Percentiles rank a stretch among this genome's conserved stretches.
phyloP scores from a whole-genome alignment of 495 filamentous ascomycete genomes.

The Aspergillus coremiiformis region DNA sequence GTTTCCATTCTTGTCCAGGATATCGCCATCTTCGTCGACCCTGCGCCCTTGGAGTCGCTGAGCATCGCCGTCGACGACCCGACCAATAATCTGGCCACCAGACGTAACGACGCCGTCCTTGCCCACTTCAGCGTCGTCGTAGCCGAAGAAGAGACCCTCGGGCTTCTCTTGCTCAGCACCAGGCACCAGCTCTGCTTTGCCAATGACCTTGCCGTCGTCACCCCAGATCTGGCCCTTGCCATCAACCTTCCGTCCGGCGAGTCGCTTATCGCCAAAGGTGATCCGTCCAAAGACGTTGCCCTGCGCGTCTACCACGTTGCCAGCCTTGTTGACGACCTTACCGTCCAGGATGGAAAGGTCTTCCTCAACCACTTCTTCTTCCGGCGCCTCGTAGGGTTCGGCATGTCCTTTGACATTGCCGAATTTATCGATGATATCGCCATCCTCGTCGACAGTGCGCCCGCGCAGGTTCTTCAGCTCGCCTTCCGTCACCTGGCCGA shows the following conservation, averaged over 20 bases:
- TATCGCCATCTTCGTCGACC: constrained; percentile 79
- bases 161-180: constrained; percentile 61
- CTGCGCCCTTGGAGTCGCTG: constrained; percentile 64
- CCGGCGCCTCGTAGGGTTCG: constrained; percentile 58
- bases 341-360: constrained; percentile 69
- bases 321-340: constrained; percentile 78
- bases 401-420: constrained; percentile 74
- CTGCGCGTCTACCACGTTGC: constrained; percentile 69
- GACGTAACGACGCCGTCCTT: constrained; percentile 70
- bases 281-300: constrained; percentile 73
- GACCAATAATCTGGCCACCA: constrained; percentile 61
- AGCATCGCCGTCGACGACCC: constrained; percentile 63
- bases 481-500: constrained; percentile 70
- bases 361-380: constrained; percentile 38
- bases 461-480: constrained; percentile 67
- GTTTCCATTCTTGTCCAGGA: constrained; percentile 77
- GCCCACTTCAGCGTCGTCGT: constrained; percentile 60
- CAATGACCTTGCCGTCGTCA: constrained; percentile 72
- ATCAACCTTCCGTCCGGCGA: constrained; percentile 76
- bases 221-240: constrained; percentile 75
- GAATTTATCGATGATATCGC: constrained; percentile 72
- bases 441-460: constrained; percentile 73
- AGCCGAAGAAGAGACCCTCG: constrained; percentile 74
- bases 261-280: constrained; percentile 61
- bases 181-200: constrained; percentile 68